Evolutionary conservation across 139 green algal genomes (phyloP), one percentile per base, ranked within the genome.

Genomic region (Volvox africanus): DNA sequence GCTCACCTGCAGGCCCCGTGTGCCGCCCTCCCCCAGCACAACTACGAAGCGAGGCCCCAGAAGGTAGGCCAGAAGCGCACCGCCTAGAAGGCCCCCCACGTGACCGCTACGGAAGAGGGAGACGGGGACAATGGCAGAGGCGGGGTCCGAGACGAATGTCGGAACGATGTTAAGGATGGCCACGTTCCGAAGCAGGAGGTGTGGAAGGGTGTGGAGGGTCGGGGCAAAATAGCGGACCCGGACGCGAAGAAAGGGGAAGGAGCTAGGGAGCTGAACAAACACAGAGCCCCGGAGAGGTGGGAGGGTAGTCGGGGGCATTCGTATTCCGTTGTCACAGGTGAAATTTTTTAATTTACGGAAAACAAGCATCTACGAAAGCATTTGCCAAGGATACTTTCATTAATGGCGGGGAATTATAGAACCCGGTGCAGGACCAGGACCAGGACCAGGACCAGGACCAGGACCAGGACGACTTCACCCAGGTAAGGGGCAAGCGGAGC

Each of bases 31-130:
- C 69, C 19, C n/a, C 9, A 26, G 35, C 17, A 65, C 19, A 3
- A 12, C 18, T 76, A 93, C 85, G 28, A 94, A 75, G 18, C 67
- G 55, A 1, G 96, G 96, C 0, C 96, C 96, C 68, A 96, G 90
- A 37, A 94, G 62, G 55, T 68, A 94, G 0, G 93, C 91, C 68
- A 93, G 80, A 28, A 86, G 28, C 26, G 92, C 94, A 19, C 96
- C 96, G 36, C 91, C 95, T 65, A 96, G 18, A 73, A 96, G 35
- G 0, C 96, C 96, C 18, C 96, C 96, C 1, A 94, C 1, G 82
- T 97, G 96, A 3, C 92, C 96, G 94, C 94, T 96, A 91, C 6
- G 26, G 90, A 18, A 16, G 17, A 22, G 24, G 26, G 9, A 67
- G 37, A 5, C n/a, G 21, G 32, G 61, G 19, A 44, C 2, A 30